phyloP scores from a whole-genome alignment of 2,329 filamentous ascomycete genomes.

The Fusarium xyrophilum region DNA sequence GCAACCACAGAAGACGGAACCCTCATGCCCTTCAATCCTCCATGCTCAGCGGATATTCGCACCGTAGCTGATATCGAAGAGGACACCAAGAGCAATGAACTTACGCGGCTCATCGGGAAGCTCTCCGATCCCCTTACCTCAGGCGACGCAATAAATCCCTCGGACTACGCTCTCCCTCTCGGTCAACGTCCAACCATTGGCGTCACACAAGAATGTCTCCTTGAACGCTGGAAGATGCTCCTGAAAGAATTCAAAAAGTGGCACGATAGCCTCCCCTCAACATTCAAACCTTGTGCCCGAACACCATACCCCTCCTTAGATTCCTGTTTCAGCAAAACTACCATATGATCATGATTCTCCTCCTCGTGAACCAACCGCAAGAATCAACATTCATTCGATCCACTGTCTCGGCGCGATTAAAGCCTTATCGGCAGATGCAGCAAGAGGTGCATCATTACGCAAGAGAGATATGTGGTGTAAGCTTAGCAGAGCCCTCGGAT shows the following conservation, averaged over 20 bases:
- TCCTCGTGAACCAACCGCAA: constrained; percentile 59
- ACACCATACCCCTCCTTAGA: neutral
- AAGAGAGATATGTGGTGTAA: constrained; percentile 35
- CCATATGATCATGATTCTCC: constrained; percentile 67
- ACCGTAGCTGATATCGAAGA: constrained; percentile 62
- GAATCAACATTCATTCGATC: constrained; percentile 37
- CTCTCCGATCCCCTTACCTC: constrained; percentile 69
- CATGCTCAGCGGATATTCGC: constrained; percentile 49
- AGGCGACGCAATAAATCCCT: constrained; percentile 55
- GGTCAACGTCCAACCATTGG: constrained; percentile 28
- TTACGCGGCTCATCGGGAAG: constrained; percentile 71
- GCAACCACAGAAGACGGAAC: constrained; percentile 48
- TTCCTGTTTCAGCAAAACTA: constrained; percentile 53
- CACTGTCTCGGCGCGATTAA: constrained; percentile 32
- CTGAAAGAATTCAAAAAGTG: constrained; percentile 28
- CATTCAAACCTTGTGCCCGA: constrained; percentile 25
- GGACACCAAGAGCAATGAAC: constrained; percentile 67
- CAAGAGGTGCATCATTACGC: constrained; percentile 24
- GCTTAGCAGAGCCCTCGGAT: constrained; percentile 28
- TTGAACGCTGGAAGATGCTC: constrained; percentile 32
- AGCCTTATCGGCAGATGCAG: constrained; percentile 29
- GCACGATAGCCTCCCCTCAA: constrained; percentile 23
- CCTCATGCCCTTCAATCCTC: constrained; percentile 44
- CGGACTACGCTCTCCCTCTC: constrained; percentile 39
- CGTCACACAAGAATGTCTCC: constrained; percentile 31